Conservation (phyloP, 352 stramenopile genomes). For the Ophiocytium majus region DNA sequence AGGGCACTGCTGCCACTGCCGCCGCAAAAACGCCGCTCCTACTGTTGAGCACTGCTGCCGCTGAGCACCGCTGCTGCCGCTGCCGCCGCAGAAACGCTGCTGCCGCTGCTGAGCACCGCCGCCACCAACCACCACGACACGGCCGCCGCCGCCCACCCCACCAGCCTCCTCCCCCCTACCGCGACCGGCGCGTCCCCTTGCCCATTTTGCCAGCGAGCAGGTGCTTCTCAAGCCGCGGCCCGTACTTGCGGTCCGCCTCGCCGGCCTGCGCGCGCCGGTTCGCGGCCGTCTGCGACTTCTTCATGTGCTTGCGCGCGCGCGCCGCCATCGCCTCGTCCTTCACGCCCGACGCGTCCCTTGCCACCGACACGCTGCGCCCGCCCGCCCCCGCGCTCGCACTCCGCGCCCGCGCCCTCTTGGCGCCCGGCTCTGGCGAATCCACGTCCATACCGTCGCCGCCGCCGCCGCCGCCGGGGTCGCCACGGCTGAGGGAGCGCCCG, state of each 20-base stretch:
- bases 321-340: constrained; percentile 45
- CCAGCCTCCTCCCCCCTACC: constrained; percentile 35
- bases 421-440: not conserved
- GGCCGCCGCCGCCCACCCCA: no score
- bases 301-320: not conserved
- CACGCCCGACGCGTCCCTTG: constrained; percentile 26
- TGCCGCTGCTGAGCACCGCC: no score
- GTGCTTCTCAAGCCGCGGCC: constrained; percentile 52
- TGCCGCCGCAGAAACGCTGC: no score
- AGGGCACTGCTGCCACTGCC: no score
- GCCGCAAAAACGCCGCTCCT: no score
- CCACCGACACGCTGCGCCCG: constrained; percentile 5
- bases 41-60: no score
- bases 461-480: not conserved
- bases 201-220: constrained; percentile 56
- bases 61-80: no score
- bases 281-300: constrained; percentile 10
- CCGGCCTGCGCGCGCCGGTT: constrained; percentile 45
- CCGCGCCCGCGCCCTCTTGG: not conserved
- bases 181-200: constrained; percentile 48
- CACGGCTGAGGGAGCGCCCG: constrained; percentile 34
- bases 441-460: not conserved
- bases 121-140: no score
- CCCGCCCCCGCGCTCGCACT: not conserved
- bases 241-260: constrained; percentile 53